Evolutionary conservation across 208 protist species (phyloP).

Genomic region (Entamoeba histolytica): DNA sequence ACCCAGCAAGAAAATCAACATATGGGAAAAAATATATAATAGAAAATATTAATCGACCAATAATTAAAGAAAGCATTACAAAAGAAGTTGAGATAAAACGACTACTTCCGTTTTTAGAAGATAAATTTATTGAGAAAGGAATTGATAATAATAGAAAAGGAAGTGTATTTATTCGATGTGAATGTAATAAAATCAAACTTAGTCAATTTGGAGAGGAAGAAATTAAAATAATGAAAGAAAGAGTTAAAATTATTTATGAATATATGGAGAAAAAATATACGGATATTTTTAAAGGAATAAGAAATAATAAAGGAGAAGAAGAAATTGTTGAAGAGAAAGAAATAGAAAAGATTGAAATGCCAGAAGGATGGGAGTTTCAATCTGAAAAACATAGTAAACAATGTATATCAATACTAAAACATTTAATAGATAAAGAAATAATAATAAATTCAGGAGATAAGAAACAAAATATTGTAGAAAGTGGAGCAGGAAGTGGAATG

Average conservation of each 20-base stretch:
- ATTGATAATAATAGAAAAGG: not conserved
- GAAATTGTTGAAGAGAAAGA: not conserved
- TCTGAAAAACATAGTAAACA: not conserved
- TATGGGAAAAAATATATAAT: not conserved
- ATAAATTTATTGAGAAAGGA: not conserved
- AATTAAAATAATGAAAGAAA: not conserved
- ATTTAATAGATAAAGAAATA: not conserved
- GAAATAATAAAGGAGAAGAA: not conserved
- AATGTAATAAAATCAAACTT: not conserved
- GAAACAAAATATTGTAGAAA: not conserved
- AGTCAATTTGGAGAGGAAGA: not conserved
- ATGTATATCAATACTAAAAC: not conserved
- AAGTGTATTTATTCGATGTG: not conserved
- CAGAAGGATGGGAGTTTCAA: not conserved
- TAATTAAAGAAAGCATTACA: too few species aligned
- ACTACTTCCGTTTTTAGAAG: not conserved
- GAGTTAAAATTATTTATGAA: not conserved
- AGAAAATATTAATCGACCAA: not conserved
- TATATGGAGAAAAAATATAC: not conserved
- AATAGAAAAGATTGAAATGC: not conserved
- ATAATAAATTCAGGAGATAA: not conserved
- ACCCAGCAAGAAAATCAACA: not conserved
- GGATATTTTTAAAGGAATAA: not conserved
- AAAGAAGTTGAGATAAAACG: not conserved
- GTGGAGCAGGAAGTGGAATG: not conserved